Base-by-base conservation (phyloP, 2,329 filamentous ascomycete species). In the Xylariaceae sp. region DNA sequence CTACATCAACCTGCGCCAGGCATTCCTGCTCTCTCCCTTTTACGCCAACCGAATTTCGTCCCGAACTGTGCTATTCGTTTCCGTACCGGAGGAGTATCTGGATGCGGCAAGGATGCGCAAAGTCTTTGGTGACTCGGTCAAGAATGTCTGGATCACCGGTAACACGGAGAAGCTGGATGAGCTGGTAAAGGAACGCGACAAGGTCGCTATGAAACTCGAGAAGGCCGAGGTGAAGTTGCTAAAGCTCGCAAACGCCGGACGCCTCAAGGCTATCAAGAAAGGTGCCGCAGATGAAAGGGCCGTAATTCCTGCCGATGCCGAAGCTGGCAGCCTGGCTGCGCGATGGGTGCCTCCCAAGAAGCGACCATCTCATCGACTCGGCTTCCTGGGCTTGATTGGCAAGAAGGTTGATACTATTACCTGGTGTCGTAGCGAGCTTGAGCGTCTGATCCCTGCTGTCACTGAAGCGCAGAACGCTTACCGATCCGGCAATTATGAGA, bases 371-470 rank as follows among this genome's bases (percentile, higher is more conserved):
- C 89, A 95, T 60, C 76, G 77, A 39, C 68, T 83, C 41, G 87
- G 85, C 60, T 72, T 76, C 4, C 63, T 93, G 17, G 78, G 77
- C 13, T 72, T 87, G 35, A 77, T 90, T 51, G 87, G 89, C 52
- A 83, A 89, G 60, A 93, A 95, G 63, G 90, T 96, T 13, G 93
- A 98, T 66, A 93, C 89, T 0, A 96, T 98, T 63, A 81, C 91
- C 48, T 96, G 87, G 85, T 86, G 82, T 49, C 85, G 93, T 38
- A 71, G 74, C 1, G 85, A 94, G 63, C 79, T 96, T 39, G 78
- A 84, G 49, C 81, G 81, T 37, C 77, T 94, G 34, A 83, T 85
- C 39, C 83, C 86, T 0, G 75, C 86, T 45, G 83, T 89, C 22
- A 76, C 85, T 37, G 71, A 77, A 32, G 74, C 80, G 18, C 87